Conservation (phyloP, 148 eudicot species). For the Fagopyrum esculentum region DNA sequence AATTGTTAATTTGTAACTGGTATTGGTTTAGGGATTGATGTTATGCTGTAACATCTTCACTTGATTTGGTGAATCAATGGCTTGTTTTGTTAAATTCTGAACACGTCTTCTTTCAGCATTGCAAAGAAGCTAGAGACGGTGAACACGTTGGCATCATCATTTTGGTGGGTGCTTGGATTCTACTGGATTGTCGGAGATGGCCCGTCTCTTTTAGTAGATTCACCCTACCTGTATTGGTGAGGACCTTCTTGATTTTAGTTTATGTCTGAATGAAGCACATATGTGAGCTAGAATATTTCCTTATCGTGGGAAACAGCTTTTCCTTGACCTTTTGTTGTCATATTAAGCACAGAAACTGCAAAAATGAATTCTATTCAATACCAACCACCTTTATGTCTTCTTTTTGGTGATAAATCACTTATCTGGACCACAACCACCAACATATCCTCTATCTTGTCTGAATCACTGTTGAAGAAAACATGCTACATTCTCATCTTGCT, state of each 20-base stretch:
- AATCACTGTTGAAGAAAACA: neutral
- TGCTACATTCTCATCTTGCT: constrained; percentile 40
- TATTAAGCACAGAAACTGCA: constrained; percentile 32
- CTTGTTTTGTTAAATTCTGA: neutral
- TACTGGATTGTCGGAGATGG: constrained; percentile 93
- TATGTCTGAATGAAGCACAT: constrained; percentile 32
- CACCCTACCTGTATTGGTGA: constrained; percentile 84
- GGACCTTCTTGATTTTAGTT: neutral
- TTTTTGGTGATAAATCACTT: no score
- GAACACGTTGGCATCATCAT: constrained; percentile 78
- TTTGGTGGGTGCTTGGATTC: constrained; percentile 98
- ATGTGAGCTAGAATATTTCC: constrained; percentile 55
- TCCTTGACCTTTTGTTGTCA: no score
- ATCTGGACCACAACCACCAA: no score
- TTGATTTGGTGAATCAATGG: neutral
- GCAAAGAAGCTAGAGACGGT: constrained; percentile 52
- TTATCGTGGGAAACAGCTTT: constrained; percentile 45
- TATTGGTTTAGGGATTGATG: neutral
- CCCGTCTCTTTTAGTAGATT: constrained; percentile 47
- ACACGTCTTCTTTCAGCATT: constrained; percentile 27
- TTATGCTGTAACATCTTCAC: neutral
- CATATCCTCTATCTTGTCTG: neutral
- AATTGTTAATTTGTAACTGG: neutral
- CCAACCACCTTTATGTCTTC: no score
- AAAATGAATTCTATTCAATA: constrained; percentile 39